Conservation (phyloP, 257 asterid genomes). For the Solanum gandarillasii region DNA sequence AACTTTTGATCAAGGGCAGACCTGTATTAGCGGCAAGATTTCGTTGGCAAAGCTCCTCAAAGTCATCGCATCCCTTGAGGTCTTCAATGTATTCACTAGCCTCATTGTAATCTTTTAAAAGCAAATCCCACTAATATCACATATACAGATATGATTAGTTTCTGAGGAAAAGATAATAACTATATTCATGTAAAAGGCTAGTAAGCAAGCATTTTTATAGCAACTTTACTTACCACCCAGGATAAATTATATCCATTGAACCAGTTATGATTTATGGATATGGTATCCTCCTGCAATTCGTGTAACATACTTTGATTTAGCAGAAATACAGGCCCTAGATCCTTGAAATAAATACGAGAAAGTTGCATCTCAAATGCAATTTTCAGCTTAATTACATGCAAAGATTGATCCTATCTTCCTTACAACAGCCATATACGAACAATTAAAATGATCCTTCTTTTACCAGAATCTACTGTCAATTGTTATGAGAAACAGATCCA, state of each 20-base stretch:
- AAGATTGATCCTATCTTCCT: background rate
- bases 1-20: background rate
- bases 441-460: background rate
- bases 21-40: slow-evolving; percentile 97
- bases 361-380: background rate
- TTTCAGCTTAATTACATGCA: background rate
- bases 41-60: slow-evolving; percentile 87
- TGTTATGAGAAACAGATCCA: background rate
- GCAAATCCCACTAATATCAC: slow-evolving; percentile 81
- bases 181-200: background rate
- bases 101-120: slow-evolving; percentile 72
- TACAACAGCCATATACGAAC: background rate
- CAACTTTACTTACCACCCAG: slow-evolving; percentile 63
- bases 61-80: slow-evolving; percentile 81
- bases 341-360: background rate
- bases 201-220: background rate
- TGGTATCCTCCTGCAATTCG: slow-evolving; percentile 75
- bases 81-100: slow-evolving; percentile 80
- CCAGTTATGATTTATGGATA: slow-evolving; percentile 98
- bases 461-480: background rate
- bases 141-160: background rate
- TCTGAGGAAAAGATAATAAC: background rate
- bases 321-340: background rate
- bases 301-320: slow-evolving; percentile 1
- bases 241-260: slow-evolving; percentile 66